These are phyloP conservation scores for Dalbergia oliveri DNA, from an alignment of 306 rosid genomes.

Conservation along the genomic window DNA sequence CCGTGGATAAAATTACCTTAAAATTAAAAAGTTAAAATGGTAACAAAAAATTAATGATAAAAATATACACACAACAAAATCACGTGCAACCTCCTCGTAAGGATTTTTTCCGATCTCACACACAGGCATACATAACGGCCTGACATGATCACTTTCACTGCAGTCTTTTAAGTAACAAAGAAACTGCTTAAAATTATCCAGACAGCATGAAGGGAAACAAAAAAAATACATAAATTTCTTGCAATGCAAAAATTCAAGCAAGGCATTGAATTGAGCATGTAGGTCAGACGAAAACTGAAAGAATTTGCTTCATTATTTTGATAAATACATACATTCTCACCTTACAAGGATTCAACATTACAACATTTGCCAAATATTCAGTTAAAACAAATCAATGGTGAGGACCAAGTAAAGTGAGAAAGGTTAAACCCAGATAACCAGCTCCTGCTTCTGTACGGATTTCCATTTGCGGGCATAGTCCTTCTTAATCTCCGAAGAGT, in stretches of 20 bases:
- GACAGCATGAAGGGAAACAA: background rate
- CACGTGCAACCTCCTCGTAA: too few species aligned
- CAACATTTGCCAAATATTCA: conserved; percentile 35
- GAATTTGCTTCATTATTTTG: conserved; percentile 26
- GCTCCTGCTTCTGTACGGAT: conserved; percentile 37
- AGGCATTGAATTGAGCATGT: conserved; percentile 11
- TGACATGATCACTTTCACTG: background rate
- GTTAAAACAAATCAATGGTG: conserved; percentile 27
- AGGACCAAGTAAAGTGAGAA: conserved; percentile 47
- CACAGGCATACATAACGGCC: too few species aligned
- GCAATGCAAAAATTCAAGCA: conserved; percentile 1
- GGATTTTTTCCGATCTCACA: too few species aligned
- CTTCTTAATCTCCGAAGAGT: conserved; percentile 33
- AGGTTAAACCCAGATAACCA: conserved; percentile 46
- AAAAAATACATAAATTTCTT: background rate
- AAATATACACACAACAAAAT: too few species aligned
- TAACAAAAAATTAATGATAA: too few species aligned
- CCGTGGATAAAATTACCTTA: too few species aligned
- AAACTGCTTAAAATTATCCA: background rate
- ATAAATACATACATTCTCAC: conserved; percentile 51
- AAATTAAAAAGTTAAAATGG: too few species aligned
- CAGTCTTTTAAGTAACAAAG: background rate
- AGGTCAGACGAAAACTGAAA: conserved; percentile 28
- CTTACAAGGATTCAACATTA: conserved; percentile 45
- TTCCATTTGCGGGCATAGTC: conserved; percentile 39